Evolutionary conservation across 805 yeast genomes (phyloP).

Genomic region (Sugiyamaella lignohabitans): DNA sequence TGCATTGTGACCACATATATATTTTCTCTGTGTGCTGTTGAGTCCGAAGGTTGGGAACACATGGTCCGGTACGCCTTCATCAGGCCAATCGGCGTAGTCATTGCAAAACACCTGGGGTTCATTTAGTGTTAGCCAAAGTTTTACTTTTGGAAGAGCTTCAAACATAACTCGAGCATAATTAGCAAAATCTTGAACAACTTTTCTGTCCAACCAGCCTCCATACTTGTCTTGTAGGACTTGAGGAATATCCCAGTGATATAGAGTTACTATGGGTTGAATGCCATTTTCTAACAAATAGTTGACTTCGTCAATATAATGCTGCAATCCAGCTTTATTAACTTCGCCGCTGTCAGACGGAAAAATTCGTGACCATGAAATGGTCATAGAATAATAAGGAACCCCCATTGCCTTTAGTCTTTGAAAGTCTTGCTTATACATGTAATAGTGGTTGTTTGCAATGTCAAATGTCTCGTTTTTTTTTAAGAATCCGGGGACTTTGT

Average conservation of each 20-base stretch:
- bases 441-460: slow-evolving; percentile 32
- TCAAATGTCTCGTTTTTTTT: slow-evolving; percentile 20
- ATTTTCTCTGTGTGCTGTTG: slow-evolving; percentile 8
- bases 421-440: slow-evolving; percentile 32
- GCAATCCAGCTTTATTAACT: slow-evolving; percentile 27
- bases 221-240: slow-evolving; percentile 23
- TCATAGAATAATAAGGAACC: slow-evolving; percentile 30
- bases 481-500: slow-evolving; percentile 18
- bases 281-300: slow-evolving; percentile 26
- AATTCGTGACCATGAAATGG: slow-evolving; percentile 35
- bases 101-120: slow-evolving; percentile 29
- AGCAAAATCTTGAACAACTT: slow-evolving; percentile 32
- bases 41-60: slow-evolving; percentile 23
- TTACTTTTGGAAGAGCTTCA: slow-evolving; percentile 31
- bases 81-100: slow-evolving; percentile 19
- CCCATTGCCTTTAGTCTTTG: slow-evolving; percentile 33
- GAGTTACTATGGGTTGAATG: slow-evolving; percentile 31
- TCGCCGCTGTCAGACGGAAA: slow-evolving; percentile 28
- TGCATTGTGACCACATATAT: slow-evolving; percentile 20
- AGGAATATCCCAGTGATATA: slow-evolving; percentile 35
- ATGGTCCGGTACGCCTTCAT: slow-evolving; percentile 19
- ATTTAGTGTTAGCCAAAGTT: slow-evolving; percentile 31
- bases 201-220: slow-evolving; percentile 27
- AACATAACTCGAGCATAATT: slow-evolving; percentile 32
- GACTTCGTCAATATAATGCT: slow-evolving; percentile 30